Percentiles rank a stretch among this genome's conserved stretches.
Evolutionary conservation across 1,284 basidiomycete genomes (phyloP).

Genomic region (Bjerkandera adusta): DNA sequence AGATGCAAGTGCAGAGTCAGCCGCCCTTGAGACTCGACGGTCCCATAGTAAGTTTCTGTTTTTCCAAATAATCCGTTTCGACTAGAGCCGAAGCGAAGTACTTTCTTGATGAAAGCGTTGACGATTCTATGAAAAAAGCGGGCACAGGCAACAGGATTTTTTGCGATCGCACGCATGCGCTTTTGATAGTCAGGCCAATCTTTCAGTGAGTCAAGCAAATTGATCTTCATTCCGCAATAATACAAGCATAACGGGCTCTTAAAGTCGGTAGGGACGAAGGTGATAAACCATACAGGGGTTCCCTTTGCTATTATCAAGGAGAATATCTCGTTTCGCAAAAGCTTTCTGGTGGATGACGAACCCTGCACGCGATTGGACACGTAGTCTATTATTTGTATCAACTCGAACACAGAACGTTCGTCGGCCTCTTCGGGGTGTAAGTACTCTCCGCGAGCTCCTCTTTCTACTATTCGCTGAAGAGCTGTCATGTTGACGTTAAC

Average conservation of each 20-base stretch:
- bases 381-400: slow-evolving; percentile 33
- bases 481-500: slow-evolving; percentile 23
- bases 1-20: slow-evolving; percentile 28
- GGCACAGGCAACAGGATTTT: slow-evolving; percentile 30
- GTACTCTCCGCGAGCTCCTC: slow-evolving; percentile 19
- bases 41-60: slow-evolving; percentile 31
- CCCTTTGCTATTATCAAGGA: slow-evolving; percentile 30
- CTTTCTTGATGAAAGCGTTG: slow-evolving; percentile 28
- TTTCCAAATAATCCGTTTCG: slow-evolving; percentile 29
- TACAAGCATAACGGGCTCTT: slow-evolving; percentile 32
- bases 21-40: slow-evolving; percentile 35
- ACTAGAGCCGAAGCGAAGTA: slow-evolving; percentile 23
- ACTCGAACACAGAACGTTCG: too few species aligned
- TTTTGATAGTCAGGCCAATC: slow-evolving; percentile 9
- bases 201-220: slow-evolving; percentile 15
- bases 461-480: slow-evolving; percentile 20
- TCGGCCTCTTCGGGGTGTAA: slow-evolving; percentile 1
- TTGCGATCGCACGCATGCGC: slow-evolving; percentile 16
- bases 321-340: slow-evolving; percentile 37
- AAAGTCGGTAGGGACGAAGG: slow-evolving; percentile 33
- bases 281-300: slow-evolving; percentile 36
- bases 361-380: slow-evolving; percentile 30
- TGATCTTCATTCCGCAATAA: slow-evolving; percentile 21
- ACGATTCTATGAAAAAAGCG: slow-evolving; percentile 14
- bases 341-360: slow-evolving; percentile 27